phyloP scores from a whole-genome alignment of 2,329 filamentous ascomycete genomes.

The Penicillium sp. region DNA sequence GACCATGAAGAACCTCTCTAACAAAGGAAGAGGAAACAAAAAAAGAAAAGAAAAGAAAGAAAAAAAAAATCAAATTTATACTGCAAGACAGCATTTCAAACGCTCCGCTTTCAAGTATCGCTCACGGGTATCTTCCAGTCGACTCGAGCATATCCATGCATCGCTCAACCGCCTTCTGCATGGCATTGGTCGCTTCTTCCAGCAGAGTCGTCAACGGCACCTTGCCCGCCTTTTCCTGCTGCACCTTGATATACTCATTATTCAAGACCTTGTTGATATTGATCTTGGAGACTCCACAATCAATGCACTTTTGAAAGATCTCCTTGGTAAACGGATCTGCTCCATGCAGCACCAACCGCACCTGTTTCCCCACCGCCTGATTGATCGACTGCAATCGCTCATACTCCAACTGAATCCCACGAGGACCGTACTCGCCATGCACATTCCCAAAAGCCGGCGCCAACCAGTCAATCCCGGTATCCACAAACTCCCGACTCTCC shows the following conservation, averaged over 20 bases:
- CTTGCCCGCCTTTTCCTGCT: slow-evolving; percentile 46
- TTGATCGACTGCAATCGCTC: slow-evolving; percentile 47
- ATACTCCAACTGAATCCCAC: slow-evolving; percentile 59
- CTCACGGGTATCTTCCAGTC: slow-evolving; percentile 30
- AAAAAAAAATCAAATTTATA: no score
- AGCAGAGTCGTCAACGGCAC: slow-evolving; percentile 49
- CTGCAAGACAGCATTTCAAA: background rate
- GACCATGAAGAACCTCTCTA: no score
- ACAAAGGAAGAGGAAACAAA: no score
- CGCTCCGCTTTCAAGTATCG: background rate
- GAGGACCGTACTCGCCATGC: slow-evolving; percentile 64
- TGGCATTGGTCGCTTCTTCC: slow-evolving; percentile 50
- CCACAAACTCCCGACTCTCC: slow-evolving; percentile 64
- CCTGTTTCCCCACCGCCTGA: slow-evolving; percentile 43
- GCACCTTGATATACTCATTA: slow-evolving; percentile 44
- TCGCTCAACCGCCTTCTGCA: slow-evolving; percentile 51
- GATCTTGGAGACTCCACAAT: slow-evolving; percentile 50
- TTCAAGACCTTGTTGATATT: slow-evolving; percentile 58
- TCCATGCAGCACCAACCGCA: slow-evolving; percentile 53
- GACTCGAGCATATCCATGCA: slow-evolving; percentile 50
- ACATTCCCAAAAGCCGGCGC: slow-evolving; percentile 73
- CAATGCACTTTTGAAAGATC: slow-evolving; percentile 51
- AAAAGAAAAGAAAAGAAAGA: no score
- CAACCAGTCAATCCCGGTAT: slow-evolving; percentile 66
- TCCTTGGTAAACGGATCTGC: slow-evolving; percentile 53